Percentiles rank a stretch among this genome's conserved stretches.
phyloP scores from a whole-genome alignment of 2,329 filamentous ascomycete species.

The Fusarium verrucosum region DNA sequence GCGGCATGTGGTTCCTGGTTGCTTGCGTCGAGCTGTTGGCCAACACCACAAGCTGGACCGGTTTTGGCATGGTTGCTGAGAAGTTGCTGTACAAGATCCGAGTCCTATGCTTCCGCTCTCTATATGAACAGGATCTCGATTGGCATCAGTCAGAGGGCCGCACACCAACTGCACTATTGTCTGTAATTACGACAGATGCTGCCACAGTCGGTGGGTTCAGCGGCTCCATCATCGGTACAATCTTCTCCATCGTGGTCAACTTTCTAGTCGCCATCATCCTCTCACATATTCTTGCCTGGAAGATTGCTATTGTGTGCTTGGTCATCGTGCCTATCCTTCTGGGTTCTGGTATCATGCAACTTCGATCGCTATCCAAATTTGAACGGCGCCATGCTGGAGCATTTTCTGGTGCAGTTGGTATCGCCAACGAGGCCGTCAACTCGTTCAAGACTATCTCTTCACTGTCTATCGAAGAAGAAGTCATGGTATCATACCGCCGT shows the following conservation, averaged over 20 bases:
- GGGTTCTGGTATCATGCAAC: conserved; percentile 73
- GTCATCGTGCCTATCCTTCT: conserved; percentile 74
- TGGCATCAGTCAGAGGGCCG: conserved; percentile 76
- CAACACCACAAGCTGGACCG: conserved; percentile 65
- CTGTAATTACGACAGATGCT: conserved; percentile 75
- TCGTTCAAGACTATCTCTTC: conserved; percentile 71
- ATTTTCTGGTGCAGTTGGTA: conserved; percentile 69
- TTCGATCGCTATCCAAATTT: conserved; percentile 68
- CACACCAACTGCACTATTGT: conserved; percentile 69
- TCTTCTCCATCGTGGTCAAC: conserved; percentile 74
- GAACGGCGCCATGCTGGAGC: conserved; percentile 71
- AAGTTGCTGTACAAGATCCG: conserved; percentile 71
- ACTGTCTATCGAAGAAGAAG: conserved; percentile 62
- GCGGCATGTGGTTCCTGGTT: conserved; percentile 65
- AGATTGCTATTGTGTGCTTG: conserved; percentile 77
- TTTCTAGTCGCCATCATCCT: conserved; percentile 74
- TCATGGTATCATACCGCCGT: conserved; percentile 62
- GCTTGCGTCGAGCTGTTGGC: conserved; percentile 58
- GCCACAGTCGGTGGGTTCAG: conserved; percentile 73
- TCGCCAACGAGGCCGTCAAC: conserved; percentile 73
- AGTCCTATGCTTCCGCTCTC: conserved; percentile 69
- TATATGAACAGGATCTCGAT: conserved; percentile 72
- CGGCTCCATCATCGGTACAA: conserved; percentile 74
- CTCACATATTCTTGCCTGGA: conserved; percentile 78
- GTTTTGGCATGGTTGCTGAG: conserved; percentile 64